Evolutionary conservation across 495 filamentous ascomycete species (phyloP).

Genomic region (Penicillium steckii): DNA sequence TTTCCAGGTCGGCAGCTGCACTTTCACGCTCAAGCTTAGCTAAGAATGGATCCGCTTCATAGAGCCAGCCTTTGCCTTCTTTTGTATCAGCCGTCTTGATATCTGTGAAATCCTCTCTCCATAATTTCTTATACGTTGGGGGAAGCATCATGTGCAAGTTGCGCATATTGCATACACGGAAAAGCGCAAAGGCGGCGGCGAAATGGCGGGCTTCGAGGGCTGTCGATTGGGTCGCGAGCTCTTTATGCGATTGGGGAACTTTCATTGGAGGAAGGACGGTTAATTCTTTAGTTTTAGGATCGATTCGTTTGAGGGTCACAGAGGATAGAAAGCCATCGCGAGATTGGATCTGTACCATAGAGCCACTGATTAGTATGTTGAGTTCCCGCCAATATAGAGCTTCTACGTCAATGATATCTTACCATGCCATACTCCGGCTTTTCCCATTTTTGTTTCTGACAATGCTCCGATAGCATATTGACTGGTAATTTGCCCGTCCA

Average conservation of each 20-base stretch:
- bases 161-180: conserved; percentile 87
- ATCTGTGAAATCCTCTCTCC: conserved; percentile 80
- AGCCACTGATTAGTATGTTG: neutral
- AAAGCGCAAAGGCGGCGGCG: conserved; percentile 85
- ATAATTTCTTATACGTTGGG: conserved; percentile 81
- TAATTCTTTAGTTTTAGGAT: conserved; percentile 79
- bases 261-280: conserved; percentile 75
- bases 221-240: conserved; percentile 66
- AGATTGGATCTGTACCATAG: conserved; percentile 42
- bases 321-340: conserved; percentile 69
- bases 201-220: conserved; percentile 90
- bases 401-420: conserved; percentile 2
- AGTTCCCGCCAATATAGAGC: neutral
- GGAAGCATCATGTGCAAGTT: conserved; percentile 93
- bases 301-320: conserved; percentile 73
- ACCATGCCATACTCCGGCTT: conserved; percentile 88
- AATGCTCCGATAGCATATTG: conserved; percentile 89
- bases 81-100: conserved; percentile 75
- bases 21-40: conserved; percentile 76
- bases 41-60: conserved; percentile 91
- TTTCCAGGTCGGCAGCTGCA: conserved; percentile 66
- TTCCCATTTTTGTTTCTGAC: conserved; percentile 92
- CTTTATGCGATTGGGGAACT: conserved; percentile 68
- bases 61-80: conserved; percentile 83
- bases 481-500: conserved; percentile 98